phyloP scores from a whole-genome alignment of 2,329 filamentous ascomycete species.

The Cytospora leucostoma region DNA sequence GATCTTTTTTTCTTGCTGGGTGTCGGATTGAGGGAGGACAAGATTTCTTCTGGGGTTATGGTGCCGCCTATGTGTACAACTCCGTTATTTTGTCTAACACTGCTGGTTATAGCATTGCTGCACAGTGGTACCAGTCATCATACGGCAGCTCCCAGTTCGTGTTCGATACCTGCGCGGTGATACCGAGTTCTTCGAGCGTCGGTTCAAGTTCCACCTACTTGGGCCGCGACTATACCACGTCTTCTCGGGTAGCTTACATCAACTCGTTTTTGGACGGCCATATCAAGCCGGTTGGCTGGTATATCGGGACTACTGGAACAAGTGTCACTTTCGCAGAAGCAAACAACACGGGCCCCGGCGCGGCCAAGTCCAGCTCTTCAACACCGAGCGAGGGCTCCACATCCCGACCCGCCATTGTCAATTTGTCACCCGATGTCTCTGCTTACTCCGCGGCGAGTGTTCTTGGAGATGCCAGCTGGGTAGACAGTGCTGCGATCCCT shows the following conservation, averaged over 20 bases:
- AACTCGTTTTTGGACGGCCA: slow-evolving; percentile 37
- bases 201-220: slow-evolving; percentile 33
- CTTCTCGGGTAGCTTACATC: slow-evolving; percentile 34
- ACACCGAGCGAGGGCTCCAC: slow-evolving; percentile 31
- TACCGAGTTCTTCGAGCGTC: slow-evolving; percentile 25
- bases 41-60: slow-evolving; percentile 22
- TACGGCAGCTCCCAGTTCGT: slow-evolving; percentile 31
- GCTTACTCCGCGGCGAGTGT: slow-evolving; percentile 31
- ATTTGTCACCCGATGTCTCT: slow-evolving; percentile 20
- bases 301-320: slow-evolving; percentile 32
- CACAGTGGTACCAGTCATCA: slow-evolving; percentile 33
- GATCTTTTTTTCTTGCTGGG: slow-evolving; percentile 22
- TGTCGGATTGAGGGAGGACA: slow-evolving; percentile 20
- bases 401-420: slow-evolving; percentile 1
- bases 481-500: slow-evolving; percentile 36
- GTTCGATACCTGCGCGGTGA: slow-evolving; percentile 27
- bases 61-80: slow-evolving; percentile 25
- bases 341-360: slow-evolving; percentile 39
- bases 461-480: slow-evolving; percentile 37
- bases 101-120: slow-evolving; percentile 34
- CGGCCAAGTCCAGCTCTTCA: slow-evolving; percentile 30
- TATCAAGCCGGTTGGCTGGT: slow-evolving; percentile 34
- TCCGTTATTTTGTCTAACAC: slow-evolving; percentile 28
- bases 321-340: slow-evolving; percentile 36
- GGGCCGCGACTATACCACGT: slow-evolving; percentile 34